Evolutionary conservation across 1,284 basidiomycete genomes (phyloP), one percentile per base, ranked within the genome.

Genomic region (Sutorius eximius): DNA sequence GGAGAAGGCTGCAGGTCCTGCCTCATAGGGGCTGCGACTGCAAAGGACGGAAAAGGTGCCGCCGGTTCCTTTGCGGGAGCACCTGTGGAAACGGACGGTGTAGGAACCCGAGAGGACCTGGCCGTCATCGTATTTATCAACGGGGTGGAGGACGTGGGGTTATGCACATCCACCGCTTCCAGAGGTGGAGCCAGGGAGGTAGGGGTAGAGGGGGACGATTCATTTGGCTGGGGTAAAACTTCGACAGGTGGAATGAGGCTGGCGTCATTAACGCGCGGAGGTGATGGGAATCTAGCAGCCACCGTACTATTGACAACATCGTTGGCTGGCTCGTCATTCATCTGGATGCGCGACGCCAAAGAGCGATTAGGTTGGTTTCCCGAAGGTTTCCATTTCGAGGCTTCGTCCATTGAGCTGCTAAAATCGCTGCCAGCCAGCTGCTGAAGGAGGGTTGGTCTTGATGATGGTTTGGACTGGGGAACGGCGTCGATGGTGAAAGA

Each of bases 221-320:
- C 64, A 12, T 50, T 30, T 37, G 27, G 30, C 43, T 52, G 51
- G 16, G 53, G 44, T 22, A 71, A 45, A 33, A 69, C 46, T 53
- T 66, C 68, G 30, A 72, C 71, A 13, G 68, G 68, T 29, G 66
- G 69, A 34, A 69, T 71, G 36, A 69, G 61, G 43, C 34, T 61
- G 11, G 40, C 37, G n/a, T 52, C 49, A 6, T 48, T 40, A 15
- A 53, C 7, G 13, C 43, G 57, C 11, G 52, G 43, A 32, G 46
- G 41, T 22, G 38, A 40, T 20, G 20, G 46, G 13, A 45, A n/a
- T 10, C 32, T 16, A 34, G 49, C 18, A 33, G 29, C 22, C 24
- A 27, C 24, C 22, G 18, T 13, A 12, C 7, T 22, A 29, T 48
- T 59, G 42, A 47, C 27, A 15, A 18, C 36, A 6, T 50, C 44